Conservation (phyloP, 305 asterid species). For the Fraxinus albicans region DNA sequence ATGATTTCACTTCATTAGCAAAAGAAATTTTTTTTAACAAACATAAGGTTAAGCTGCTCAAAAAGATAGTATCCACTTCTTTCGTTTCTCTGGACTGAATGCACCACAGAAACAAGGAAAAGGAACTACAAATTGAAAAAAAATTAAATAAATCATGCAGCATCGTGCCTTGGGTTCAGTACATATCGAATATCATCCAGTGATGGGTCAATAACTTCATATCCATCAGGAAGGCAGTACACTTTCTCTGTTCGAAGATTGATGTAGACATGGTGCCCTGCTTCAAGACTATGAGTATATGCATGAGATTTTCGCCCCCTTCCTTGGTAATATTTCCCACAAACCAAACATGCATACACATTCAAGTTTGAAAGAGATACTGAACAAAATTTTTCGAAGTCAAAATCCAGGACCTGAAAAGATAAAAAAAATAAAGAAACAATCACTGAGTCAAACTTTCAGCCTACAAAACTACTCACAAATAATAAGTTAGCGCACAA, state of each 20-base stretch:
- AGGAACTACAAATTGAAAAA: neutral
- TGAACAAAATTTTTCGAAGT: conserved; percentile 91
- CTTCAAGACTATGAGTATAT: conserved; percentile 94
- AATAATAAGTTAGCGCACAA: neutral
- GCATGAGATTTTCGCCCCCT: conserved; percentile 96
- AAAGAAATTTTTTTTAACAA: neutral
- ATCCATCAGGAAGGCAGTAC: conserved; percentile 99
- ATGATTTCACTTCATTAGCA: neutral
- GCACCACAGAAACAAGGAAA: neutral
- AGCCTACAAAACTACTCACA: neutral
- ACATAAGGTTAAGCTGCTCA: neutral
- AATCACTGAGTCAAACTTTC: neutral
- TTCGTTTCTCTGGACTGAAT: neutral
- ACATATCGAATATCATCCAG: conserved; percentile 91
- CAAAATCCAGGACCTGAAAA: conserved; percentile 93
- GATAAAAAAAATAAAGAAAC: neutral
- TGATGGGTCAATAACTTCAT: conserved; percentile 86
- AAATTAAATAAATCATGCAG: neutral
- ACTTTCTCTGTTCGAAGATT: conserved; percentile 92
- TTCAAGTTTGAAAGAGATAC: conserved; percentile 94
- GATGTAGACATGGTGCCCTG: conserved; percentile 89
- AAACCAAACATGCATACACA: conserved; percentile 92
- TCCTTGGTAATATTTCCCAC: conserved; percentile 96
- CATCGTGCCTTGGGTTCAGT: conserved; percentile 76
- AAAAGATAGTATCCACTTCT: neutral